A percentile compares a stretch with the other conserved stretches of the same genome.
Evolutionary conservation across 208 protist species (phyloP).

Genomic region (Vickermania spadyakhi): DNA sequence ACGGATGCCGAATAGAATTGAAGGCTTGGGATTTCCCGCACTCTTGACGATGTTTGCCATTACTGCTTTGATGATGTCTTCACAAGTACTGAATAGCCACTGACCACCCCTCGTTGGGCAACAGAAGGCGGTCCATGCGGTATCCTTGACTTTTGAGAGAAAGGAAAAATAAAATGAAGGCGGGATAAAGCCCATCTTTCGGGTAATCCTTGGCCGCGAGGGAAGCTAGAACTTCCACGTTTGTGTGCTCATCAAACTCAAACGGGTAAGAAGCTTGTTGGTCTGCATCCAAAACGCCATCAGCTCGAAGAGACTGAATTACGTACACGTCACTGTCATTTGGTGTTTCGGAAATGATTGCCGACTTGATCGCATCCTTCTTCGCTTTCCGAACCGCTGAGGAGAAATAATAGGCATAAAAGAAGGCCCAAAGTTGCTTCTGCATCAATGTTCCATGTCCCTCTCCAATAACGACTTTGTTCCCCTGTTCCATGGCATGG

Average conservation of each 20-base stretch:
- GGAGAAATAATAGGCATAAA: conserved; percentile 40
- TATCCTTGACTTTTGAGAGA: conserved; percentile 21
- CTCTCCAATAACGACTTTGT: neutral
- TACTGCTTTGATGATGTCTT: neutral
- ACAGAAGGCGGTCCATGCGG: conserved; percentile 27
- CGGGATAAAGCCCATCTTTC: conserved; percentile 12
- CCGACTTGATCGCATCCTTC: neutral
- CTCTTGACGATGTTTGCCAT: neutral
- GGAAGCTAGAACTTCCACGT: neutral
- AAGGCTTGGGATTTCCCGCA: too few relatives aligned
- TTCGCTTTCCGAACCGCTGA: neutral
- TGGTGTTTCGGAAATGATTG: neutral
- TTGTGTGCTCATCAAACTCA: neutral
- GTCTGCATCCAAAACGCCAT: conserved; percentile 8
- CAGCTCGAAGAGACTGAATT: conserved; percentile 19
- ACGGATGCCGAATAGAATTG: too few relatives aligned
- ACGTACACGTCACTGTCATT: conserved; percentile 12
- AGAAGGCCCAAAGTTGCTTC: conserved; percentile 46
- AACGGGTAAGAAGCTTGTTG: neutral
- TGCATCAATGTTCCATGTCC: conserved; percentile 7
- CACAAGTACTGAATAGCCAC: conserved; percentile 34
- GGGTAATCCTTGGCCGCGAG: neutral
- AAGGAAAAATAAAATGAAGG: conserved; percentile 25
- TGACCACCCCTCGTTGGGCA: conserved; percentile 27
- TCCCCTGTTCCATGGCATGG: neutral